Evolutionary conservation across 78 protist genomes (phyloP), one percentile per base, ranked within the genome.

Genomic region (slime mould (Dictyostelium discoideum)): DNA sequence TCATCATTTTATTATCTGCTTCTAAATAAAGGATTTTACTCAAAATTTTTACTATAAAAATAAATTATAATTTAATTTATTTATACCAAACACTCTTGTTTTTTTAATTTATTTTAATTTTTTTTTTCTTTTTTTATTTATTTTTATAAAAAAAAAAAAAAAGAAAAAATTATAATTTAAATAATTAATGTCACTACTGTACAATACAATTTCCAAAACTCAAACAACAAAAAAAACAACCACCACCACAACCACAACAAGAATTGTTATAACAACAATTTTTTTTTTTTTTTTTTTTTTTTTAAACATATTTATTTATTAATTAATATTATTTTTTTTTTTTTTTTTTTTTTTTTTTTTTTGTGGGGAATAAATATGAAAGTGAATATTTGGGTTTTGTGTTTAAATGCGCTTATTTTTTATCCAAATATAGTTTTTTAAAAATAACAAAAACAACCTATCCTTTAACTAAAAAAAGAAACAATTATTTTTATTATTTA

Each of bases 1-100:
- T n/a, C 37, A 24, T 67, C 37, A 24, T 67, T 67, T 65, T 54
- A 54, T 54, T 16, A 65, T 65, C 73, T 65, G 73, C 20, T n/a
- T 67, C 76, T 67, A 67, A 67, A 67, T 67, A 67, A 67, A 67
- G 76, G 32, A 65, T 65, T 54, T 65, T 65, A 65, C 73, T 65
- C 76, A 24, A 24, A 22, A 67, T 10, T 67, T 67, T 26, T 67
- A 67, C 76, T 67, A 67, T n/a, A 67, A 67, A 67, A 67, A 67
- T 67, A 67, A 67, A 67, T 65, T 65, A 54, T 54, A 54, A 65
- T n/a, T 65, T 67, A 67, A 67, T 22, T 67, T 67, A 67, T 32
- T 54, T 54, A 54, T 54, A 16, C 65, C 65, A 54, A 16, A 54
- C 65, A 54, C n/a, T 16, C 16, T 54, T 54, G 1, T 54, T 54